Percentiles rank a stretch among this genome's conserved stretches.
Conservation (phyloP, 768 basidiomycete genomes). For the Amanita exitialis region DNA sequence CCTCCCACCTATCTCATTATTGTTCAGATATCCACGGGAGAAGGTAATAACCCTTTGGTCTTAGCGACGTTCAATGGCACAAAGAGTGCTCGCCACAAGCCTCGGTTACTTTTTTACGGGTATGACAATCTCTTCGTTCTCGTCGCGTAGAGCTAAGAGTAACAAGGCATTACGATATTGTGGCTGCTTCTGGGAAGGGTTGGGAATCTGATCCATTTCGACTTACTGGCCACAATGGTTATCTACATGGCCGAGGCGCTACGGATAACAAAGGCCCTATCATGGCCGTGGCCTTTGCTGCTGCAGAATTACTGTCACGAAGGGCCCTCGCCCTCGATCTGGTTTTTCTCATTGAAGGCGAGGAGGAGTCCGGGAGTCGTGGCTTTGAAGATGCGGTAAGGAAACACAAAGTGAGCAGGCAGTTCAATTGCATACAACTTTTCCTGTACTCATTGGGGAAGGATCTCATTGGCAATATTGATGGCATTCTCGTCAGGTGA, state of each 20-base stretch:
- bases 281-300: conserved; percentile 84
- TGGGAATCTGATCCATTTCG: conserved; percentile 85
- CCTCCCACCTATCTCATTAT: neutral
- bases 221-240: conserved; percentile 77
- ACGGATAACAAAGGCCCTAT: conserved; percentile 97
- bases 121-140: conserved; percentile 19
- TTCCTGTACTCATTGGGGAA: conserved; percentile 17
- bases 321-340: conserved; percentile 78
- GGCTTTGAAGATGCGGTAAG: conserved; percentile 77
- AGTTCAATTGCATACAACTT: neutral
- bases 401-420: conserved; percentile 52
- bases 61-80: conserved; percentile 79
- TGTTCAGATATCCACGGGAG: conserved; percentile 62
- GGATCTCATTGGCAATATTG: conserved; percentile 78
- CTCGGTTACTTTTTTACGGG: conserved; percentile 88
- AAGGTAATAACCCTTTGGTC: conserved; percentile 79
- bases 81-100: conserved; percentile 45
- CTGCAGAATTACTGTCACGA: conserved; percentile 63
- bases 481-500: conserved; percentile 83
- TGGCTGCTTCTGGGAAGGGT: conserved; percentile 59
- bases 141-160: neutral
- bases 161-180: conserved; percentile 91
- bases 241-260: conserved; percentile 83
- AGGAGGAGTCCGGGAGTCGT: conserved; percentile 89
- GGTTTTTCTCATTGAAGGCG: conserved; percentile 89